Evolutionary conservation across 2,329 filamentous ascomycete species (phyloP).

Genomic region (Stachybotrys elegans): DNA sequence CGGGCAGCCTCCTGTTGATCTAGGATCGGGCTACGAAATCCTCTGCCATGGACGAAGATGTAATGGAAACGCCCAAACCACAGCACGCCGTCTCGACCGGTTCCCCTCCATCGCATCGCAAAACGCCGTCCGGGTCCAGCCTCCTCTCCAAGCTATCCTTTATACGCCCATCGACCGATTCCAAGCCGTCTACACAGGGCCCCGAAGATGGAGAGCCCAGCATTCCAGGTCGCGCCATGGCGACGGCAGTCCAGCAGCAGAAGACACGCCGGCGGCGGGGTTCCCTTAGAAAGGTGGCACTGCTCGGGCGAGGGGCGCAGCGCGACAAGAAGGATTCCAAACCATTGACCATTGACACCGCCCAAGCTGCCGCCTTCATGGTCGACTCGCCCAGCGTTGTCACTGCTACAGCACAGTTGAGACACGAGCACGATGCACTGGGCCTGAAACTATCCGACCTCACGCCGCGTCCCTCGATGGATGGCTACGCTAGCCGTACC

Average conservation of each 20-base stretch:
- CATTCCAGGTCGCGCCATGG: constrained; percentile 19
- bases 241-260: constrained; percentile 33
- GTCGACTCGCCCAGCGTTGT: constrained; percentile 15
- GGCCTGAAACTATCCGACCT: constrained; percentile 44
- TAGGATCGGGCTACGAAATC: too few relatives aligned
- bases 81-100: too few relatives aligned
- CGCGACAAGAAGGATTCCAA: constrained; percentile 52
- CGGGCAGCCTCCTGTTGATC: too few relatives aligned
- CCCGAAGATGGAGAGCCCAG: constrained; percentile 23
- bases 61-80: too few relatives aligned
- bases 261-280: constrained; percentile 68
- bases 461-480: constrained; percentile 41
- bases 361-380: constrained; percentile 19
- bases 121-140: constrained; percentile 55
- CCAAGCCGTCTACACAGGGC: constrained; percentile 19
- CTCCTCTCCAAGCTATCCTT: constrained; percentile 68
- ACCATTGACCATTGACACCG: constrained; percentile 36
- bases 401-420: too few relatives aligned
- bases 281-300: constrained; percentile 80
- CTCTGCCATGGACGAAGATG: too few relatives aligned
- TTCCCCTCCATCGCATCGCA: constrained; percentile 17
- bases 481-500: constrained; percentile 35
- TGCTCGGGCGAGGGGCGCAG: constrained; percentile 69
- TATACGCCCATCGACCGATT: constrained; percentile 42
- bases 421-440: constrained; percentile 27